Evolutionary conservation across 371 early-diverging fungal species (phyloP), one percentile per base, ranked within the genome.

Genomic region (Mortierella sp.): DNA sequence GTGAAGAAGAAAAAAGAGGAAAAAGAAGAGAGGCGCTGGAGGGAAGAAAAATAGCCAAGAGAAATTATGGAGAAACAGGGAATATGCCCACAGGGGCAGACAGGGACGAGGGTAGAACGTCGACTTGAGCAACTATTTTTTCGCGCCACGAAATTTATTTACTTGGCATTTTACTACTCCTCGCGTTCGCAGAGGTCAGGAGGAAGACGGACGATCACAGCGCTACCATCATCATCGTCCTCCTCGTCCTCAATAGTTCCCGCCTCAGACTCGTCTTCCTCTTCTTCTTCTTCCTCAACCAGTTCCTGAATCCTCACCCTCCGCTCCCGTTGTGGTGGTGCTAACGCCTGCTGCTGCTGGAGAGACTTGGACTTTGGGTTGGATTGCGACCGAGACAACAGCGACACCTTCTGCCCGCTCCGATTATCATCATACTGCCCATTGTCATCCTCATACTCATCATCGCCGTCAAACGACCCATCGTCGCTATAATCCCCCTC

Each of bases 161-260:
- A 55, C 61, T 19, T 1, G 0, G 22, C 16, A 19, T 34, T 61
- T 45, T 44, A 48, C 50, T 50, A 76, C 26, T 68, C 50, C 43
- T 43, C 64, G 9, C 52, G 50, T 55, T 44, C 43, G 7, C 53
- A n/a, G 5, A 67, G 41, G 9, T 71, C 68, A n/a, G 71, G 29
- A n/a, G 75, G 70, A 43, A 68, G 64, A 4, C 37, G 43, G 29
- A 75, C 72, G 53, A 71, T 64, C 7, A 74, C 74, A 2, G 63
- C 74, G 4, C 71, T 74, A 29, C 77, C 81, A 22, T 73, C 77
- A n/a, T 73, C 65, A 6, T 81, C 77, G 9, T 61, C 77, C 22
- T 81, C 81, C 10, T 73, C 77, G 9, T 70, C 61, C 13, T 79
- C 77, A 61, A 8, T 19, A 2, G 22, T 61, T 1, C 61, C 19